Conservation (phyloP, 129 eudicot species). For the Smallanthus sonchifolius region DNA sequence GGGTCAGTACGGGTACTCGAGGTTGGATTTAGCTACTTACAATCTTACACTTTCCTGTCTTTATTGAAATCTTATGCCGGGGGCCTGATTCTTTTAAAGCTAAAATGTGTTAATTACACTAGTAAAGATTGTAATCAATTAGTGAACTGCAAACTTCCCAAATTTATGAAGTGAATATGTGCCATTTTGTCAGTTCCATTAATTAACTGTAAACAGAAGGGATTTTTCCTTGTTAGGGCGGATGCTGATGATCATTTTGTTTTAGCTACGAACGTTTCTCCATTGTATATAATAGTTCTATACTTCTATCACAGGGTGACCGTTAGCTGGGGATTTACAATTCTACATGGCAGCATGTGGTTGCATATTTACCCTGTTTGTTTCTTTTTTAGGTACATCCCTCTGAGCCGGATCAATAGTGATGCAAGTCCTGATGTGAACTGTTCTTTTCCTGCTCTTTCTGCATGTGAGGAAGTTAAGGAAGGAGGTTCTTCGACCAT, state of each 20-base stretch:
- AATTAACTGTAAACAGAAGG: not conserved
- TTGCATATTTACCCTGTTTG: not conserved
- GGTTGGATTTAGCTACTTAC: not conserved
- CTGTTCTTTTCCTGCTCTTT: conserved; percentile 58
- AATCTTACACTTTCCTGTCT: not conserved
- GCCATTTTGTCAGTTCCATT: not conserved
- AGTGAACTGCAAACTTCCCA: not conserved
- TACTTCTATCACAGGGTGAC: not conserved
- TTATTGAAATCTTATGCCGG: not conserved
- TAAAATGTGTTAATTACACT: not conserved
- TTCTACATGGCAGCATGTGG: not conserved
- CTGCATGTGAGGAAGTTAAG: conserved; percentile 53
- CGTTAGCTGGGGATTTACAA: too few relatives aligned
- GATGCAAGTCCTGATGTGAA: conserved; percentile 32
- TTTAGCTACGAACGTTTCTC: not conserved
- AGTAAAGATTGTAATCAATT: not conserved
- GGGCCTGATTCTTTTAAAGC: not conserved
- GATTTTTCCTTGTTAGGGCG: not conserved
- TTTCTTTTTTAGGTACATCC: conserved; percentile 62
- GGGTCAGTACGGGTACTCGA: not conserved
- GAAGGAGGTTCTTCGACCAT: conserved; percentile 55
- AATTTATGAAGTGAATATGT: not conserved
- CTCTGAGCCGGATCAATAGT: conserved; percentile 56
- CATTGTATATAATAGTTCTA: not conserved
- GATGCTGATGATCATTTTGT: not conserved